Evolutionary conservation across 345 rosid genomes (phyloP).

Genomic region (Eucalyptus curtisii): DNA sequence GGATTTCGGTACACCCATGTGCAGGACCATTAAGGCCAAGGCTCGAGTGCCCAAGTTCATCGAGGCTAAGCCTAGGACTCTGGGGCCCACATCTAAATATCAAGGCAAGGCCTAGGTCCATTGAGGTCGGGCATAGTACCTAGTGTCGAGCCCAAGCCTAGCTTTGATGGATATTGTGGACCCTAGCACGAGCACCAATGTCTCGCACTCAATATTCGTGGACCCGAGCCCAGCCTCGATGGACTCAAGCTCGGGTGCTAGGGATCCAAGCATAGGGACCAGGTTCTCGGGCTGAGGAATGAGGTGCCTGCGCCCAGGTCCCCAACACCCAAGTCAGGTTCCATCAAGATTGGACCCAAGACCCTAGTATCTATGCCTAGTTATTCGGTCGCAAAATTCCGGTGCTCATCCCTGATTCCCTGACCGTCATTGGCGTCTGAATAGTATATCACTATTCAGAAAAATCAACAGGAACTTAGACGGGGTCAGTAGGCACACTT

Average conservation of each 20-base stretch:
- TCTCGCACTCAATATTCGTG: rapidly evolving
- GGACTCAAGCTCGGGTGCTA: too few relatives aligned
- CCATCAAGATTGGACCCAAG: too few relatives aligned
- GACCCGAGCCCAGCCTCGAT: rapidly evolving
- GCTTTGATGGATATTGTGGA: background rate
- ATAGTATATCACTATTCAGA: too few relatives aligned
- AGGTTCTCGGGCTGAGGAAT: rapidly evolving
- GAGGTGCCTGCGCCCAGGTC: rapidly evolving
- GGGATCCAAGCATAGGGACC: too few relatives aligned
- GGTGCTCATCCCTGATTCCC: rapidly evolving
- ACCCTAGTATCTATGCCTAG: too few relatives aligned
- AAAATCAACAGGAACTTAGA: too few relatives aligned
- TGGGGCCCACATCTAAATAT: background rate
- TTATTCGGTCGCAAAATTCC: too few relatives aligned
- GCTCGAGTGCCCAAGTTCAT: rapidly evolving
- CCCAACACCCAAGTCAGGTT: rapidly evolving
- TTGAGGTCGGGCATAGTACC: rapidly evolving
- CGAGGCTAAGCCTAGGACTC: background rate
- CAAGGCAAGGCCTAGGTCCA: rapidly evolving
- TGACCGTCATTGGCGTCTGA: rapidly evolving
- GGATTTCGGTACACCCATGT: rapidly evolving
- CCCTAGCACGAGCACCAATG: background rate
- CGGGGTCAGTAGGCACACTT: too few relatives aligned
- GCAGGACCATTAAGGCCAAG: background rate
- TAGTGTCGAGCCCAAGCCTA: rapidly evolving